phyloP scores from a whole-genome alignment of 768 basidiomycete genomes.

The Trametes maxima region DNA sequence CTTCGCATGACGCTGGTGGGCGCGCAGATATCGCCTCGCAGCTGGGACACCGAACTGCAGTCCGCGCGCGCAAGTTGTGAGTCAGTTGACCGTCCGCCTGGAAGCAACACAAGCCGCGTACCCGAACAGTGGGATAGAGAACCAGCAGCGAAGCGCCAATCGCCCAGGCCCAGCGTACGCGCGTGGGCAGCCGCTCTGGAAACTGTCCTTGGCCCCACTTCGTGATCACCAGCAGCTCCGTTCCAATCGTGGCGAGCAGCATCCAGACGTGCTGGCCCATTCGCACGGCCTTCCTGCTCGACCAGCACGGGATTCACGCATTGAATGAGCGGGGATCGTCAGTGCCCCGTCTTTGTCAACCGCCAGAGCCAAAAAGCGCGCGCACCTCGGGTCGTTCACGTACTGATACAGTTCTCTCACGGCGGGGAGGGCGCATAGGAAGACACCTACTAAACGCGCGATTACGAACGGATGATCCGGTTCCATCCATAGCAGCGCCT shows the following conservation, averaged over 20 bases:
- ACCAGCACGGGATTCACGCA: not conserved
- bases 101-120: slow-evolving; percentile 32
- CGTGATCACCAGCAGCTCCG: slow-evolving; percentile 76
- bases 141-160: slow-evolving; percentile 59
- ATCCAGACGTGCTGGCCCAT: slow-evolving; percentile 93
- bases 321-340: slow-evolving; percentile 15
- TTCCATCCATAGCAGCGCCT: slow-evolving; percentile 82
- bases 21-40: slow-evolving; percentile 53
- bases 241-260: slow-evolving; percentile 80
- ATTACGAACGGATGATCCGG: slow-evolving; percentile 88
- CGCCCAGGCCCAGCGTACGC: slow-evolving; percentile 70
- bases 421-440: slow-evolving; percentile 85
- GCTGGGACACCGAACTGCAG: slow-evolving; percentile 67
- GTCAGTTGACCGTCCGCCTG: slow-evolving; percentile 17
- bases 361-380: slow-evolving; percentile 16
- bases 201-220: slow-evolving; percentile 85
- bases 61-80: slow-evolving; percentile 22
- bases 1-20: slow-evolving; percentile 35
- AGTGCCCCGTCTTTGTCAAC: slow-evolving; percentile 8
- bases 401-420: slow-evolving; percentile 85
- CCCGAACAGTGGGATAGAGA: slow-evolving; percentile 70
- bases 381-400: slow-evolving; percentile 77
- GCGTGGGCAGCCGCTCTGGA: slow-evolving; percentile 58
- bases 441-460: slow-evolving; percentile 68
- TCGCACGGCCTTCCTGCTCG: slow-evolving; percentile 70